phyloP scores from a whole-genome alignment of 768 basidiomycete genomes.

The Collybia sordida region DNA sequence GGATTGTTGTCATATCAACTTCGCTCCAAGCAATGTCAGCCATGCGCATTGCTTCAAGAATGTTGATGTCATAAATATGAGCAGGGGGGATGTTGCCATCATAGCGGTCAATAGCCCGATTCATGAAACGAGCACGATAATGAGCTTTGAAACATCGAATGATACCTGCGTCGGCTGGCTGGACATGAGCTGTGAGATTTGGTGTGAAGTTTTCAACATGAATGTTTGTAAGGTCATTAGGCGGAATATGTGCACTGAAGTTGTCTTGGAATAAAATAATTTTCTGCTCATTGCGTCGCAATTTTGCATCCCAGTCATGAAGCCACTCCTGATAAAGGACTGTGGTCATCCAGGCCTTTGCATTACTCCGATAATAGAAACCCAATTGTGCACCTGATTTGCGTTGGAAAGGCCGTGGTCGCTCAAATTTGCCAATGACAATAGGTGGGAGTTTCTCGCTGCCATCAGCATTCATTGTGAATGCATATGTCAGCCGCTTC shows the following conservation, averaged over 20 bases:
- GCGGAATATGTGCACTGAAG: conserved; percentile 12
- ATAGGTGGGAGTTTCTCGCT: conserved; percentile 25
- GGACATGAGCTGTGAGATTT: conserved; percentile 29
- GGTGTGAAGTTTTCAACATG: conserved; percentile 18
- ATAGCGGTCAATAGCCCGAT: conserved; percentile 27
- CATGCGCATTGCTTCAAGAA: conserved; percentile 29
- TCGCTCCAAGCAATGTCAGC: conserved; percentile 22
- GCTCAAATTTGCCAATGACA: conserved; percentile 29
- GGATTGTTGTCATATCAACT: conserved; percentile 18
- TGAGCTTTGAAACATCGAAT: not conserved
- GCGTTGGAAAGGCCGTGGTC: conserved; percentile 27
- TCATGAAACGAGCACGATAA: not conserved
- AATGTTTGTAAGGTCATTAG: conserved; percentile 8
- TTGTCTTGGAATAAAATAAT: conserved; percentile 19
- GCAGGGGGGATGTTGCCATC: conserved; percentile 20
- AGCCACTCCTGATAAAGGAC: conserved; percentile 34
- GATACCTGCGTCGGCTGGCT: conserved; percentile 14
- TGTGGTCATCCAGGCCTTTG: conserved; percentile 36
- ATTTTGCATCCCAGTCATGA: conserved; percentile 25
- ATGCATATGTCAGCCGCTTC: conserved; percentile 25
- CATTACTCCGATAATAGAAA: conserved; percentile 34
- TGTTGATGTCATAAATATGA: conserved; percentile 32
- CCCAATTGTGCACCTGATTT: conserved; percentile 27
- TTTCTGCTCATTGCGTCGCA: conserved; percentile 9
- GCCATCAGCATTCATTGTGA: conserved; percentile 34